phyloP scores from a whole-genome alignment of 441 rosid genomes.

The Erodium moschatum region DNA sequence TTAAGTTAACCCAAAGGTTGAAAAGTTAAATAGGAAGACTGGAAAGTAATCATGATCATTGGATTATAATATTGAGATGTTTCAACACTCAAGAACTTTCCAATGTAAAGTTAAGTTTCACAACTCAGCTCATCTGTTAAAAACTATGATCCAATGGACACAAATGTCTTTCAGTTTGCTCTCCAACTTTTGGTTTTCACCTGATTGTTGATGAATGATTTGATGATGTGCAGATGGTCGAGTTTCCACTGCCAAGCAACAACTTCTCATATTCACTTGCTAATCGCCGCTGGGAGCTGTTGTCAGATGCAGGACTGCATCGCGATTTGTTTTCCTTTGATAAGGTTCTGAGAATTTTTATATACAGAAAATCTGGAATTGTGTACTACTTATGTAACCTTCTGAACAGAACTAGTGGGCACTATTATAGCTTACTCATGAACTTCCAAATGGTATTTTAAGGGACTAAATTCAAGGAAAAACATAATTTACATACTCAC shows the following conservation, averaged over 20 bases:
- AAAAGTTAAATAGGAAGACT: too few relatives aligned
- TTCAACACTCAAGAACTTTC: too few relatives aligned
- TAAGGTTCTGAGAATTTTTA: conserved; percentile 39
- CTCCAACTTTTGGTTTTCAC: too few relatives aligned
- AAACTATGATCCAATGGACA: too few relatives aligned
- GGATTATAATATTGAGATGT: too few relatives aligned
- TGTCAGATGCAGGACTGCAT: conserved; percentile 49
- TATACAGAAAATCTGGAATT: conserved; percentile 15
- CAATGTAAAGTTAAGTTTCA: too few relatives aligned
- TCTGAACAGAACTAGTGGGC: not conserved
- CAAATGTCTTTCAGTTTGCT: too few relatives aligned
- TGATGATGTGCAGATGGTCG: conserved; percentile 55
- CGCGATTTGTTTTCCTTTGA: conserved; percentile 61
- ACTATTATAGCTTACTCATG: conserved; percentile 4
- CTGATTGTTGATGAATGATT: conserved; percentile 21
- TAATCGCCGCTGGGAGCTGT: conserved; percentile 73
- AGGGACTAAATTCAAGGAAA: too few relatives aligned
- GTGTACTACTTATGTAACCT: not conserved
- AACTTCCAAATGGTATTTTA: conserved; percentile 7
- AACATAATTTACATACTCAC: too few relatives aligned
- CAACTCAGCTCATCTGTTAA: too few relatives aligned
- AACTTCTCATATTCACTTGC: conserved; percentile 84
- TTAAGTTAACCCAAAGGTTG: not conserved
- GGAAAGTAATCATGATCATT: too few relatives aligned
- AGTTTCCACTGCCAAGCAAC: conserved; percentile 86